Conservation (phyloP, 768 basidiomycete genomes). For the Tulasnella sp. region DNA sequence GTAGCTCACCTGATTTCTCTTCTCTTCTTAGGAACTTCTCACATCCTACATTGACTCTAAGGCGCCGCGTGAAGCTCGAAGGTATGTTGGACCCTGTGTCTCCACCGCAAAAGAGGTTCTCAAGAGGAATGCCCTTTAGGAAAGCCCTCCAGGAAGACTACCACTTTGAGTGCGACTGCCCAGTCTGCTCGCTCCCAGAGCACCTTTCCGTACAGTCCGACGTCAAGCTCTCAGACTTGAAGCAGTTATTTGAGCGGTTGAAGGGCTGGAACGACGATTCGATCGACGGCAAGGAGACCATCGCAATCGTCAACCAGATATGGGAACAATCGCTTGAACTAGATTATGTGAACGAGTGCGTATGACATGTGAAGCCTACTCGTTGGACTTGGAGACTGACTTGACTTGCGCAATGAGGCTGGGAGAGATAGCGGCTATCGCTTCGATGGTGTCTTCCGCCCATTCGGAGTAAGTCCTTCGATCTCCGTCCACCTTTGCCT, state of each 20-base stretch:
- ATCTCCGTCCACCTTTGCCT: neutral
- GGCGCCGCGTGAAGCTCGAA: constrained; percentile 38
- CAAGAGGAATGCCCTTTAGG: constrained; percentile 26
- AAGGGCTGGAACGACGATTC: constrained; percentile 36
- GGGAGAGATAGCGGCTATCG: neutral
- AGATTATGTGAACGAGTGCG: constrained; percentile 48
- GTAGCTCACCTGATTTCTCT: too few relatives aligned
- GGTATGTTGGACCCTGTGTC: constrained; percentile 25
- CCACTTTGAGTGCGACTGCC: constrained; percentile 47
- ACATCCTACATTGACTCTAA: constrained; percentile 52
- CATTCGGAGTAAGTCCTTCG: neutral
- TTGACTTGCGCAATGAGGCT: neutral
- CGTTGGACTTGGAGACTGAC: neutral
- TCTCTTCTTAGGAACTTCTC: constrained; percentile 39
- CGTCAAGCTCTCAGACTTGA: constrained; percentile 35
- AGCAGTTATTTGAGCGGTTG: constrained; percentile 34
- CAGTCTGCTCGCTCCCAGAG: constrained; percentile 45
- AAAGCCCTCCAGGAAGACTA: constrained; percentile 39
- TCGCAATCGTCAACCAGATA: constrained; percentile 36
- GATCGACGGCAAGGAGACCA: constrained; percentile 40
- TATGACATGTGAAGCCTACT: neutral
- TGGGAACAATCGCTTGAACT: constrained; percentile 50
- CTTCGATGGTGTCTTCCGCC: neutral
- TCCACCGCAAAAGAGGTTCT: neutral
- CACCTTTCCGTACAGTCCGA: constrained; percentile 41